A percentile compares a stretch with the other conserved stretches of the same genome.
These are phyloP conservation scores for Grigorovia jiainica DNA, from an alignment of 805 yeast genomes.

Conservation along the genomic window DNA sequence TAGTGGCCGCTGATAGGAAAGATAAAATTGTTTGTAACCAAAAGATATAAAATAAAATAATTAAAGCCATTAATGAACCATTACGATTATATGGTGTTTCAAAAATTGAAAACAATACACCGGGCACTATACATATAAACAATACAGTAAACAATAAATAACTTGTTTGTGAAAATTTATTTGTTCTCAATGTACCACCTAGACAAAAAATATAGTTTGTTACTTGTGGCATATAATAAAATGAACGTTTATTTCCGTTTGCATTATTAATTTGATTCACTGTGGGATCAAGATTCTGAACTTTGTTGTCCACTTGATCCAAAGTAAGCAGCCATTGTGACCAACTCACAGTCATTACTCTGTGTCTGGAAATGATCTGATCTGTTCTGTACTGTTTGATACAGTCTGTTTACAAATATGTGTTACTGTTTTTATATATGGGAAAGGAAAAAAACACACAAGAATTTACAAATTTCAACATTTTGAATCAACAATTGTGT, in stretches of 20 bases:
- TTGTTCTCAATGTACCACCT: conserved; percentile 55
- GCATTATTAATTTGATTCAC: no score
- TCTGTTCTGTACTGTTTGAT: no score
- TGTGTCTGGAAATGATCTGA: no score
- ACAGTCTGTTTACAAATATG: no score
- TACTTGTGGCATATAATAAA: conserved; percentile 14
- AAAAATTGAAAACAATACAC: conserved; percentile 45
- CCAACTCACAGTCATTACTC: no score
- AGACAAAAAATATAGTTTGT: conserved; percentile 41
- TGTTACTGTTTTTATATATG: no score
- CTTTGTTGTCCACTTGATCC: no score
- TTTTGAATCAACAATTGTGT: no score
- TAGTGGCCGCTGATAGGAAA: conserved; percentile 43
- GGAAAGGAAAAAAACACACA: no score
- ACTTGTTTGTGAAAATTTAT: conserved; percentile 27
- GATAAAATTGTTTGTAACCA: conserved; percentile 43
- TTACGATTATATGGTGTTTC: conserved; percentile 17
- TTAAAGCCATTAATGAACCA: conserved; percentile 25
- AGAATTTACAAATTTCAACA: no score
- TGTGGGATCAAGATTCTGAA: no score
- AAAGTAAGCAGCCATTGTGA: no score
- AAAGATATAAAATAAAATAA: conserved; percentile 47
- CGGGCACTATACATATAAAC: conserved; percentile 33
- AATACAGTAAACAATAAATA: conserved; percentile 35
- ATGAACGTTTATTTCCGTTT: conserved; percentile 3